Conservation (phyloP, 164 flowering plant genomes). For the Magnolia kwangsiensis region DNA sequence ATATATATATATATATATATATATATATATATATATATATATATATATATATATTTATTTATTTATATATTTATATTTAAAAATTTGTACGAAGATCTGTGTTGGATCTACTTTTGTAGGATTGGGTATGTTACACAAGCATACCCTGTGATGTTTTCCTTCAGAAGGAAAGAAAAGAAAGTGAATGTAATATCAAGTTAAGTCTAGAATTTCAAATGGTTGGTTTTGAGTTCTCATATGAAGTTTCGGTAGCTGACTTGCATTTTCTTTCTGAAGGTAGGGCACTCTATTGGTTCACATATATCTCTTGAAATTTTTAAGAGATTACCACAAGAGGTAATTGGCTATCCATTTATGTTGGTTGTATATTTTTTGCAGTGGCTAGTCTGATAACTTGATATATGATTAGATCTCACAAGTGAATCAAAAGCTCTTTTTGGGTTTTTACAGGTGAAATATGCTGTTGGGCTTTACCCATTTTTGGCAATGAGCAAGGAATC, state of each 20-base stretch:
- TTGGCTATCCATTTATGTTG: neutral
- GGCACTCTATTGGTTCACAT: conserved; percentile 92
- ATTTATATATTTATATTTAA: too few relatives aligned
- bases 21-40: too few relatives aligned
- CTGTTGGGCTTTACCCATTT: conserved; percentile 80
- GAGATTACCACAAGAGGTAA: conserved; percentile 60
- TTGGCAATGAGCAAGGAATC: conserved; percentile 57
- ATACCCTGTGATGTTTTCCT: neutral
- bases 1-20: too few relatives aligned
- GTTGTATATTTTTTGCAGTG: neutral
- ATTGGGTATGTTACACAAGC: neutral
- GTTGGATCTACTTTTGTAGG: neutral
- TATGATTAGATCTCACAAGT: neutral
- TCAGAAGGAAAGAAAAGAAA: neutral
- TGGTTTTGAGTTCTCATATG: neutral
- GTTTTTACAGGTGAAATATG: conserved; percentile 56
- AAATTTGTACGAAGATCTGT: neutral
- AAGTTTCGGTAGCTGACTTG: conserved; percentile 2
- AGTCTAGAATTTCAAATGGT: neutral
- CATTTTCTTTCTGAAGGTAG: conserved; percentile 53
- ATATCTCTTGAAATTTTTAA: conserved; percentile 66
- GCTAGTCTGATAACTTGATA: conserved; percentile 3
- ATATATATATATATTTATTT: too few relatives aligned
- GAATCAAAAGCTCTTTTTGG: conserved; percentile 6
- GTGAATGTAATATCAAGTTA: too few relatives aligned